A percentile compares a stretch with the other conserved stretches of the same genome.
Evolutionary conservation across 495 filamentous ascomycete genomes (phyloP).

Genomic region (Friedmanniomyces endolithicus): DNA sequence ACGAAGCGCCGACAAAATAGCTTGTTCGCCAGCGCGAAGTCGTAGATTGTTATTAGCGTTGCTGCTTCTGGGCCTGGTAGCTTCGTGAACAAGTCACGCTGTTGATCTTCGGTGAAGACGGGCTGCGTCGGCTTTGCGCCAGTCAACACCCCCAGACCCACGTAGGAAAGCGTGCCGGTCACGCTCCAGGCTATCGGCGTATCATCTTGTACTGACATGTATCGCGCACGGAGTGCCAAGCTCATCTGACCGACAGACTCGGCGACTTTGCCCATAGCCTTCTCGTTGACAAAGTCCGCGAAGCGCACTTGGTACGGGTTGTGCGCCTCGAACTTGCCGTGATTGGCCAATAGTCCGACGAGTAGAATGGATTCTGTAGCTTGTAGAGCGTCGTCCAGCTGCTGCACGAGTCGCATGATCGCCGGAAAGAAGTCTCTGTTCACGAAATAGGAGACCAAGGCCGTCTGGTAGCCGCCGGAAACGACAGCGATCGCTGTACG

Average conservation of each 20-base stretch:
- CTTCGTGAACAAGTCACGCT: slow-evolving; percentile 61
- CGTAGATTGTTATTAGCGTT: slow-evolving; percentile 73
- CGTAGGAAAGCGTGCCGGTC: slow-evolving; percentile 63
- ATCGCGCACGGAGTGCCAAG: slow-evolving; percentile 51
- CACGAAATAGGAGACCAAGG: slow-evolving; percentile 85
- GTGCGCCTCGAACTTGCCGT: slow-evolving; percentile 98
- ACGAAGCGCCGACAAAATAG: slow-evolving; percentile 82
- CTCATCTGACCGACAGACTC: slow-evolving; percentile 60
- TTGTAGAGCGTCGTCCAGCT: slow-evolving; percentile 49
- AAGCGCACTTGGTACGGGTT: slow-evolving; percentile 90
- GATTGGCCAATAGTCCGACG: slow-evolving; percentile 84
- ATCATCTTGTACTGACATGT: slow-evolving; percentile 85
- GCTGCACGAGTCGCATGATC: slow-evolving; percentile 91
- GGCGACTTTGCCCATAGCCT: slow-evolving; percentile 69
- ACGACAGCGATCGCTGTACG: slow-evolving; percentile 69
- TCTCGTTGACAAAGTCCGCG: slow-evolving; percentile 96
- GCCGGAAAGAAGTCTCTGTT: slow-evolving; percentile 89
- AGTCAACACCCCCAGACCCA: slow-evolving; percentile 68
- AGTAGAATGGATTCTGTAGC: slow-evolving; percentile 67
- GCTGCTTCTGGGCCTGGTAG: slow-evolving; percentile 68
- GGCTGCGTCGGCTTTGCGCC: slow-evolving; percentile 50
- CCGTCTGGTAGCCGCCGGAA: slow-evolving; percentile 90
- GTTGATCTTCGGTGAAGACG: slow-evolving; percentile 50
- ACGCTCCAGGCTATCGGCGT: slow-evolving; percentile 83
- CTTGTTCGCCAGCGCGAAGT: slow-evolving; percentile 90